Evolutionary conservation across 192 early-diverging fungal species (phyloP), one percentile per base, ranked within the genome.

Genomic region (Fimicolochytrium jonesii): DNA sequence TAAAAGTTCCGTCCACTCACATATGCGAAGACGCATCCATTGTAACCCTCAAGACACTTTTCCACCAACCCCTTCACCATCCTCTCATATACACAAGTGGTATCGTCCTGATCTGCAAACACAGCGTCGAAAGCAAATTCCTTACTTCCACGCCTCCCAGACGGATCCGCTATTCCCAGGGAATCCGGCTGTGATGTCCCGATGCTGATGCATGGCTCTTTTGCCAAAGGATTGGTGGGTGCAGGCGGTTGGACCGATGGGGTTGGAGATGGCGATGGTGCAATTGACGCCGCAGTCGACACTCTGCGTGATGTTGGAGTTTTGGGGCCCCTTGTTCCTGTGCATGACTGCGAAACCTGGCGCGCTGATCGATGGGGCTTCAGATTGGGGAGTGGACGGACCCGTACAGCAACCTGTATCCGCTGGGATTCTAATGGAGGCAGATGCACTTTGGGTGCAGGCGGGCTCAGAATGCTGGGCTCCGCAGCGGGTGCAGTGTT

Each of bases 11-110:
- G 6, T 30, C 13, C 7, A 53, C 61, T 6, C 29, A 63, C 77
- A 47, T 79, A 79, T 4, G 60, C 70, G 31, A 79, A 74, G 0
- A 79, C 57, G 26, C 75, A 77, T 17, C 75, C 73, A 50, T 76
- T 77, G 59, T 62, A 69, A n/a, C 72, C 72, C 32, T 65, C 67
- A 31, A 74, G 25, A 52, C 72, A 74, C 34, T 66, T 49, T 39
- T 47, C 28, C 15, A 74, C 69, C 11, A 74, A 18, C 0, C 51
- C 51, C 22, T 42, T 51, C 13, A 73, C 61, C 22, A 63, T 17
- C 25, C 44, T 34, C 6, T 60, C 54, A 49, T 67, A 72, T 1
- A 72, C 48, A 28, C 22, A 29, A 18, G 37, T 29, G 23, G 50
- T 66, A 17, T 31, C 51, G 13, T 48, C 56, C 15, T 67, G 64